phyloP scores from a whole-genome alignment of 2,329 filamentous ascomycete species.

The Fusarium tjaetaba region DNA sequence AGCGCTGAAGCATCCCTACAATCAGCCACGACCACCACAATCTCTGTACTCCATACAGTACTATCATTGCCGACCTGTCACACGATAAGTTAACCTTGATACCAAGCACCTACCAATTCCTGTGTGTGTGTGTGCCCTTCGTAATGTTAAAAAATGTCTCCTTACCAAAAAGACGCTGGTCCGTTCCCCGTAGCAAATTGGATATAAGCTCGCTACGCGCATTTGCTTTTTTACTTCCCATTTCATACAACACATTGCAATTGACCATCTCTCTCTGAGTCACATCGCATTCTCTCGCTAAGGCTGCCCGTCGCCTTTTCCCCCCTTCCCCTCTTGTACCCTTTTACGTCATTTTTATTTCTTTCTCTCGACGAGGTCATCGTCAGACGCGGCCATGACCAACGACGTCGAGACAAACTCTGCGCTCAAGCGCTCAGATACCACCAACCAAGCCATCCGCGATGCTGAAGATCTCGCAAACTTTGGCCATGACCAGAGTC shows the following conservation, averaged over 20 bases:
- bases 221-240: not conserved
- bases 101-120: conserved; percentile 4
- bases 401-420: conserved; percentile 39
- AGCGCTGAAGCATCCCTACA: not conserved
- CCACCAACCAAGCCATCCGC: conserved; percentile 43
- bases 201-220: conserved; percentile 28
- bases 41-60: conserved; percentile 19
- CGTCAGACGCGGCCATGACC: conserved; percentile 40
- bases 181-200: conserved; percentile 16
- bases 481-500: conserved; percentile 53
- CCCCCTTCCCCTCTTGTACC: too few relatives aligned
- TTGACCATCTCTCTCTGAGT: not conserved
- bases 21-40: conserved; percentile 2
- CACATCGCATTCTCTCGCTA: conserved; percentile 6
- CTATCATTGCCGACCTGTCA: conserved; percentile 17
- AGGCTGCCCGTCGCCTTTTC: conserved; percentile 38
- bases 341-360: conserved; percentile 9
- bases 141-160: not conserved
- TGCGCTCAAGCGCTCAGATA: conserved; percentile 37
- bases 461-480: conserved; percentile 54
- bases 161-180: conserved; percentile 5
- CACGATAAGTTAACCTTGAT: conserved; percentile 18
- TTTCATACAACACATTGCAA: not conserved
- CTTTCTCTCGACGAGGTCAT: conserved; percentile 33
- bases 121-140: not conserved